Conservation (phyloP, 176 grass and related monocot genomes). For the Cenchrus americanus region DNA sequence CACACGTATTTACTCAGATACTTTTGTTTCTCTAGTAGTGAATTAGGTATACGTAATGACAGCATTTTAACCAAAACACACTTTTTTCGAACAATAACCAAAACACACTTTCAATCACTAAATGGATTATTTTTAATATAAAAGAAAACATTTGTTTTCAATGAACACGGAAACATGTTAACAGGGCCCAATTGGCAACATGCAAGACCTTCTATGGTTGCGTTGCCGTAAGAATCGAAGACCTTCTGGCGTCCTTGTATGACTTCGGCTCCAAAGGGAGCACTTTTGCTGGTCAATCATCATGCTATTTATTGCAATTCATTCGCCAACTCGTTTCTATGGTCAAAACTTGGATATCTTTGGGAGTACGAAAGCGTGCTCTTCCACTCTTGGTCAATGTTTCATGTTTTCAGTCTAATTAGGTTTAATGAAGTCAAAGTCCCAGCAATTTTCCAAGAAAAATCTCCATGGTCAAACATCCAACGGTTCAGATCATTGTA, state of each 20-base stretch:
- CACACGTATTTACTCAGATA: not conserved
- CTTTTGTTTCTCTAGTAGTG: not conserved
- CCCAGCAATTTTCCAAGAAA: conserved; percentile 30
- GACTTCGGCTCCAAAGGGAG: conserved; percentile 24
- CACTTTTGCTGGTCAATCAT: not conserved
- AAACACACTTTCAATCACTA: not conserved
- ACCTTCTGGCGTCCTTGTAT: conserved; percentile 15
- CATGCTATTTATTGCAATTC: not conserved
- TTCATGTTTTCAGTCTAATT: conserved; percentile 3
- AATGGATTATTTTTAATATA: not conserved
- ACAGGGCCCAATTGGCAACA: not conserved
- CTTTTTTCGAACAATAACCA: not conserved
- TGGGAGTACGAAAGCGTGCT: not conserved
- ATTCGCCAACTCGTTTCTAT: conserved; percentile 12
- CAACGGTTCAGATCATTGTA: too few species aligned
- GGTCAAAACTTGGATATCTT: conserved; percentile 40
- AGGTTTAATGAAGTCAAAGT: conserved; percentile 36
- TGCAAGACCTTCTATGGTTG: not conserved
- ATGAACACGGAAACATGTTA: not conserved
- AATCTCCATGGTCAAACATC: too few species aligned
- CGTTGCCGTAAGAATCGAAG: conserved; percentile 21
- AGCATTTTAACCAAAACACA: not conserved
- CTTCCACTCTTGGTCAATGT: conserved; percentile 16
- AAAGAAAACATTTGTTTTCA: not conserved
- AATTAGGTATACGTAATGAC: not conserved